Evolutionary conservation across 768 basidiomycete species (phyloP).

Genomic region (Boletus coccyginus): DNA sequence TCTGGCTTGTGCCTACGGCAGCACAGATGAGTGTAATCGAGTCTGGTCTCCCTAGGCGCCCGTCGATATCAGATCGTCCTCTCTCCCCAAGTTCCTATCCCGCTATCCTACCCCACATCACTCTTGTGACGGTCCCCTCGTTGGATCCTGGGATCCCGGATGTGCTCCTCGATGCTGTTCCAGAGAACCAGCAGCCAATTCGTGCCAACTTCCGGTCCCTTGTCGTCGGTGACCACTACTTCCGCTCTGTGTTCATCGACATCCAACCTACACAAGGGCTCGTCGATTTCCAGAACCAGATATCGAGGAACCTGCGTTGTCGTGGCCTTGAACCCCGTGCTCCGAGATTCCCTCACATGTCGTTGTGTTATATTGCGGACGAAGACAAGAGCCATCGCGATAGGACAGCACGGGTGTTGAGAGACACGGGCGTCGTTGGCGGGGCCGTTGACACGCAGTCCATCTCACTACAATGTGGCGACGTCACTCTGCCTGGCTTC

Average conservation of each 20-base stretch:
- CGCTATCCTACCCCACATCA: conserved; percentile 66
- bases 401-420: conserved; percentile 43
- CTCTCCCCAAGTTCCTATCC: conserved; percentile 51
- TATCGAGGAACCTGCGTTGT: conserved; percentile 37
- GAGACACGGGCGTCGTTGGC: conserved; percentile 33
- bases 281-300: conserved; percentile 43
- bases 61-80: conserved; percentile 4
- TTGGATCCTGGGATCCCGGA: neutral
- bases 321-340: conserved; percentile 43
- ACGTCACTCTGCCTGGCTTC: conserved; percentile 42
- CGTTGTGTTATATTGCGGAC: conserved; percentile 70
- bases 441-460: conserved; percentile 24
- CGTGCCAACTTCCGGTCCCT: conserved; percentile 51
- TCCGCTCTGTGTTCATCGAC: conserved; percentile 64
- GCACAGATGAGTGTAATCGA: conserved; percentile 43
- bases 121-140: conserved; percentile 48
- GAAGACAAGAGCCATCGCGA: conserved; percentile 57
- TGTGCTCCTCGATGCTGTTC: conserved; percentile 40
- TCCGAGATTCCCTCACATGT: conserved; percentile 68
- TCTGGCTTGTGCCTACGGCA: conserved; percentile 70
- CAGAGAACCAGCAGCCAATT: conserved; percentile 34
- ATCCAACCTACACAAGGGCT: conserved; percentile 47
- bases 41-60: conserved; percentile 44
- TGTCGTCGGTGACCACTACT: conserved; percentile 60
- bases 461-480: conserved; percentile 25